A percentile compares a stretch with the other conserved stretches of the same genome.
These are phyloP conservation scores for Chenopodium formosanum DNA, from an alignment of 148 eudicot species.

Conservation along the genomic window DNA sequence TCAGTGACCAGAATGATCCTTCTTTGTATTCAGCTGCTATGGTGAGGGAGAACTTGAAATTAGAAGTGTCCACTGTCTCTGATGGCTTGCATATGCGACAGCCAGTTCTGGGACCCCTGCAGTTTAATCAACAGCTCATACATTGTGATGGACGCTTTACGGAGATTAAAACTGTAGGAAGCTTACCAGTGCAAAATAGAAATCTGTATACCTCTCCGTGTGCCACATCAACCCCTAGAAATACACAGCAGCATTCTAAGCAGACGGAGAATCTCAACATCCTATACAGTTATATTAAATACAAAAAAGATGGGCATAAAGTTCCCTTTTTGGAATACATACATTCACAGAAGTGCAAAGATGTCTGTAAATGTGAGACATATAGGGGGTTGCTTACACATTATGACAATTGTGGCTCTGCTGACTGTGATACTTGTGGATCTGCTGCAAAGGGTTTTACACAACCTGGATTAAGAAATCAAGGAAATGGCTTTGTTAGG, in stretches of 20 bases:
- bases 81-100: slow-evolving; percentile 23
- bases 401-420: slow-evolving; percentile 45
- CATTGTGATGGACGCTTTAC: slow-evolving; percentile 16
- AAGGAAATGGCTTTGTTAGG: not conserved
- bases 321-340: slow-evolving; percentile 37
- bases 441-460: slow-evolving; percentile 33
- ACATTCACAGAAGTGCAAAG: slow-evolving; percentile 46
- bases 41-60: slow-evolving; percentile 23
- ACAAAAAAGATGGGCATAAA: slow-evolving; percentile 29
- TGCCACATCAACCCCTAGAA: slow-evolving; percentile 2
- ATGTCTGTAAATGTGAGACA: slow-evolving; percentile 43
- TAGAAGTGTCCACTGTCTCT: slow-evolving; percentile 4
- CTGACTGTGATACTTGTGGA: slow-evolving; percentile 40
- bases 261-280: slow-evolving; percentile 16
- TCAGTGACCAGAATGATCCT: slow-evolving; percentile 25
- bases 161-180: slow-evolving; percentile 7
- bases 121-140: slow-evolving; percentile 17
- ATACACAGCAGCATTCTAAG: slow-evolving; percentile 15
- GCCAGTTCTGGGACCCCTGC: slow-evolving; percentile 21
- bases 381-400: slow-evolving; percentile 38
- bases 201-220: slow-evolving; percentile 9
- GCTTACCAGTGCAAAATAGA: slow-evolving; percentile 5
- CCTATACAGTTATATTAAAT: slow-evolving; percentile 39
- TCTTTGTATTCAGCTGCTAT: slow-evolving; percentile 20
- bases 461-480: slow-evolving; percentile 18